Conservation (phyloP, 2,329 filamentous ascomycete genomes). For the Cytospora leucostoma region DNA sequence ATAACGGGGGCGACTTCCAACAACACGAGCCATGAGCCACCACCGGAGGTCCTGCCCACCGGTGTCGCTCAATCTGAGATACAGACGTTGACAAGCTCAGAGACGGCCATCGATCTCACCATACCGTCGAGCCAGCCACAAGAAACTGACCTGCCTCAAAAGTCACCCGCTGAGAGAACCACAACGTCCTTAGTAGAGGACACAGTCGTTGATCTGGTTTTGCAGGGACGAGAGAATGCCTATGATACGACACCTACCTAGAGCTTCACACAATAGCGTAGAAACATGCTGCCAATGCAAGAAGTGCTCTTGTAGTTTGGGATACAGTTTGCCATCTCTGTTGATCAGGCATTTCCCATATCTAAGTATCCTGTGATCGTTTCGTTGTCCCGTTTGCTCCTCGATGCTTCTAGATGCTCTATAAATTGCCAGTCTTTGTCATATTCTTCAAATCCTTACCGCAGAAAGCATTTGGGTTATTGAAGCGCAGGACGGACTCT, state of each 20-base stretch:
- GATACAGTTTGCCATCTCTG: not conserved
- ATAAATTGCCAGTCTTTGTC: not conserved
- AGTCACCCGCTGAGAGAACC: not conserved
- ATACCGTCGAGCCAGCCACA: constrained; percentile 6
- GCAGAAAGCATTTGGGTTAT: not conserved
- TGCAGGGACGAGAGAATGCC: not conserved
- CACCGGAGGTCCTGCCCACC: not conserved
- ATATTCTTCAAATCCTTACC: not conserved
- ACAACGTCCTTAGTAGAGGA: not conserved
- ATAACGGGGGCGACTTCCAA: not conserved
- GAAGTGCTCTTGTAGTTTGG: not conserved
- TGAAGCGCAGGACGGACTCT: not conserved
- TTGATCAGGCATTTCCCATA: not conserved
- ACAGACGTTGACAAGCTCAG: constrained; percentile 2
- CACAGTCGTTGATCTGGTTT: constrained; percentile 1
- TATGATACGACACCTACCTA: not conserved
- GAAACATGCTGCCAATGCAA: not conserved
- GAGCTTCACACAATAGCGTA: not conserved
- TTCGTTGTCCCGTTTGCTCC: not conserved
- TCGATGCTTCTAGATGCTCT: not conserved
- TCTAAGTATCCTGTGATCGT: not conserved
- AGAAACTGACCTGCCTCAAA: not conserved
- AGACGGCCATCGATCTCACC: not conserved
- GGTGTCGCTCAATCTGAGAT: not conserved
- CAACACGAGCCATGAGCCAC: not conserved